Evolutionary conservation across 352 stramenopile genomes (phyloP), one percentile per base, ranked within the genome.

Genomic region (Phytophthora pseudosyringae): DNA sequence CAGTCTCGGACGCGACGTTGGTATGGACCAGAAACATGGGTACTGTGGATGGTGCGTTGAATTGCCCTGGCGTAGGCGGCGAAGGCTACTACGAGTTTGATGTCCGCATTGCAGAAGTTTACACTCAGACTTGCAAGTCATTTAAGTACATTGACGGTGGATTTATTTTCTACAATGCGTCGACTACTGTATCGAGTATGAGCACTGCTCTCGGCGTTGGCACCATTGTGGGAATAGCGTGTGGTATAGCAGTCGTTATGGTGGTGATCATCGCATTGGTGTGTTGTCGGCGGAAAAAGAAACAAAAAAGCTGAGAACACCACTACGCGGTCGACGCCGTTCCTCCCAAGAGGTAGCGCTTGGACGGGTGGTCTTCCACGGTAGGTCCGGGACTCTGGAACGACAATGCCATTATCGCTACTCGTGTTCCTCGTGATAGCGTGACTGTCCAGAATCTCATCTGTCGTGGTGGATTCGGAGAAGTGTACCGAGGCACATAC

Each of bases 401-500:
- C 25, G 54, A 62, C 33, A 46, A 32, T n/a, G 1, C 9, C 11
- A 62, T 62, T 25, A 54, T 62, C 12, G 43, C 43, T 12, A 54
- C 53, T 53, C 53, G 53, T 13, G 41, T 61, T 29, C 53, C 53
- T 44, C 53, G 53, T 6, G 53, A 61, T 10, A 16, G 45, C 31
- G 21, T 61, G 4, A n/a, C 6, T 38, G 21, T 61, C 12, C 13
- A 46, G 38, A 25, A 13, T 31, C 33, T 51, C 31, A 61, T 54
- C 9, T 57, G 29, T 25, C 46, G 47, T n/a, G 76, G 72, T 8
- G 76, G 63, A 5, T 80, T 73, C 41, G 76, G 72, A 29, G 63
- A 80, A 49, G 65, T 81, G 15, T 75, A 76, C 11, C 59, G 59
- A 3, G 73, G 73, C 12, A 63, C 26, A 16, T 87, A 83, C 57